Base-by-base conservation (phyloP, 1,139 yeast species). In the Candida glucosophila region DNA sequence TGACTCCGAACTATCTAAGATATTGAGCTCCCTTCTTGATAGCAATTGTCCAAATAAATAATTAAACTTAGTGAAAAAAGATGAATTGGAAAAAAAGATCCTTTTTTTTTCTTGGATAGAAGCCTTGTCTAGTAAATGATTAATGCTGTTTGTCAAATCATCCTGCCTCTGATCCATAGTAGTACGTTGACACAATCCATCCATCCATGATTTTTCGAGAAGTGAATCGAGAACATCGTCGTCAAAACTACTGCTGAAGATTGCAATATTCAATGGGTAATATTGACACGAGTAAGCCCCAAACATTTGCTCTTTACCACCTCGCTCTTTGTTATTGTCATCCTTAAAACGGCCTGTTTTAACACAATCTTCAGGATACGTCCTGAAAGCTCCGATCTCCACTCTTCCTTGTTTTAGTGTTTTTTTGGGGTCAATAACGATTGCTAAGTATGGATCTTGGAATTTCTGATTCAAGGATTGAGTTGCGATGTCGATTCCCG, bases 321-420 rank as follows among this genome's bases (percentile, higher is more conserved):
- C 49, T 1, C 78, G 77, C 18, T 48, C 41, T 13, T 31, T 19
- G 5, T 24, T 17, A 10, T 22, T 16, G 13, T 15, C 20, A 4
- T 25, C 24, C 24, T 26, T 20, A 18, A 22, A 18, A n/a, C 22
- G 19, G 13, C 19, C 19, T 12, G 23, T 24, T 12, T 17, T 28
- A 21, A 29, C 37, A 31, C 50, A 43, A 14, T 57, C 61, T 20
- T 65, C 70, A 0, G 85, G 78, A 38, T 64, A 75, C 0, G 96
- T 85, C 45, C 97, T 57, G 44, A 88, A 90, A 1, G 96, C 96
- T 0, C 96, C 97, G 31, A 90, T 80, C 27, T 83, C 94, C 12
- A 86, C 78, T 33, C 64, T 67, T 1, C 81, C 81, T 22, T 77
- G 74, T 10, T 68, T 56, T 5, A 62, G 46, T 1, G 93, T 78